Conservation (phyloP, 768 basidiomycete genomes). For the Pulveroboletus sp. region DNA sequence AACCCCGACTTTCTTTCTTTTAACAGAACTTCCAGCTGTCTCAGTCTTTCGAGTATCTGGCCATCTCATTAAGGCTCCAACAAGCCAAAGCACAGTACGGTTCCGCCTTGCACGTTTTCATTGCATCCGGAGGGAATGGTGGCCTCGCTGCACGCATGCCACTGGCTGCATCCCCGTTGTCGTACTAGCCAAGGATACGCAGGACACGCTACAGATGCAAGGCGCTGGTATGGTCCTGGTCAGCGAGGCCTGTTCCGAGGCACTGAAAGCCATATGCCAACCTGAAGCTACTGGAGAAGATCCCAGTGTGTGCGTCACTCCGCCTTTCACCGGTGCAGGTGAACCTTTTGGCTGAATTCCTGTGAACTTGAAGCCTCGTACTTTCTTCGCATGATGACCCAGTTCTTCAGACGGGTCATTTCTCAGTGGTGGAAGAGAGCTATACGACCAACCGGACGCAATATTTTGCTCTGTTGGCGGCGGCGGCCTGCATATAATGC, state of each 20-base stretch:
- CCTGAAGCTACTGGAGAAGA: conserved; percentile 43
- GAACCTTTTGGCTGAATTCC: not conserved
- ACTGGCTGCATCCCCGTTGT: conserved; percentile 66
- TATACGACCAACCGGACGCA: conserved; percentile 57
- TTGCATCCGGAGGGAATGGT: conserved; percentile 82
- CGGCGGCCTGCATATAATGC: conserved; percentile 67
- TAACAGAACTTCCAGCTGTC: conserved; percentile 67
- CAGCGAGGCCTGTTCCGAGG: conserved; percentile 59
- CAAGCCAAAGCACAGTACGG: conserved; percentile 51
- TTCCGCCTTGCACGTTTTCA: conserved; percentile 54
- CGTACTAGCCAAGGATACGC: conserved; percentile 45
- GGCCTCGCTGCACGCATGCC: conserved; percentile 57
- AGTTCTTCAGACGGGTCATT: conserved; percentile 71
- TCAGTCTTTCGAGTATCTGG: conserved; percentile 76
- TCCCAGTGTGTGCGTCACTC: conserved; percentile 48
- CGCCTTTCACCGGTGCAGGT: not conserved
- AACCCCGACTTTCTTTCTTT: no score
- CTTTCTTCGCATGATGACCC: conserved; percentile 73
- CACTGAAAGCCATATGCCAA: conserved; percentile 50
- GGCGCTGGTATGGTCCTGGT: conserved; percentile 57
- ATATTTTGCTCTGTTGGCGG: conserved; percentile 81
- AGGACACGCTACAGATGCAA: conserved; percentile 49
- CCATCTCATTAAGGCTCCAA: conserved; percentile 61
- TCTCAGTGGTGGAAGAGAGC: conserved; percentile 70
- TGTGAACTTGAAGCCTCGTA: conserved; percentile 54